Base-by-base conservation (phyloP, 331 rosid species). In the Cydonia oblonga region DNA sequence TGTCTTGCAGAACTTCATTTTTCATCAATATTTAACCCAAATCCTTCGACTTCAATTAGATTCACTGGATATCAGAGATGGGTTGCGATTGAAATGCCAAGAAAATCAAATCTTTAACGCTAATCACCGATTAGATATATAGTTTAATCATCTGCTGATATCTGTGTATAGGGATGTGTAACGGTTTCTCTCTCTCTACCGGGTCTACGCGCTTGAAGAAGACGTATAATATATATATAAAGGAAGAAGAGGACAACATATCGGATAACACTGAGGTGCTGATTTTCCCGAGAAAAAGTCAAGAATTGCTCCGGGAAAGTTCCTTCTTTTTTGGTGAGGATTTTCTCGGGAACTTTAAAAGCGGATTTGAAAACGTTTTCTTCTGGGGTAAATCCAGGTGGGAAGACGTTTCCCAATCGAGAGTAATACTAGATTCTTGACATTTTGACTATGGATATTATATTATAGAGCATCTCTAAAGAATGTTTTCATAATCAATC, bases 1-100 rank as follows among this genome's bases (percentile, higher is more conserved):
- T 80, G 70, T 87, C 86, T 93, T 93, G 85, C 96, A 87, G 86
- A 93, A 93, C 82, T 93, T 93, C 98, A 90, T 90, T 44, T 82
- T 84, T 66, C 69, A 59, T 42, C 14, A 71, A 38, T 7, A 49
- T 5, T 15, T 23, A 20, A 29, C 53, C 2, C 15, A 64, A 56
- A 18, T 51, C 40, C 23, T 30, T 30, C n/a, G 67, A 7, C 54
- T n/a, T 62, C 2, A 9, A 62, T 29, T 9, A 62, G 19, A 32
- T 9, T 22, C 5, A 28, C 25, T 13, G 23, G 38, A 33, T 61
- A 49, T 8, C 57, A 20, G 70, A 61, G 16, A 25, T 61, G 58
- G 80, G 28, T 16, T 2, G 8, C 2, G 33, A 15, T 15, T 7
- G 20, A 2, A 14, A 22, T 2, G 13, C 54, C 20, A 7, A 49